A percentile compares a stretch with the other conserved stretches of the same genome.
phyloP scores from a whole-genome alignment of 495 filamentous ascomycete genomes.

The Chaetomidium leptoderma region DNA sequence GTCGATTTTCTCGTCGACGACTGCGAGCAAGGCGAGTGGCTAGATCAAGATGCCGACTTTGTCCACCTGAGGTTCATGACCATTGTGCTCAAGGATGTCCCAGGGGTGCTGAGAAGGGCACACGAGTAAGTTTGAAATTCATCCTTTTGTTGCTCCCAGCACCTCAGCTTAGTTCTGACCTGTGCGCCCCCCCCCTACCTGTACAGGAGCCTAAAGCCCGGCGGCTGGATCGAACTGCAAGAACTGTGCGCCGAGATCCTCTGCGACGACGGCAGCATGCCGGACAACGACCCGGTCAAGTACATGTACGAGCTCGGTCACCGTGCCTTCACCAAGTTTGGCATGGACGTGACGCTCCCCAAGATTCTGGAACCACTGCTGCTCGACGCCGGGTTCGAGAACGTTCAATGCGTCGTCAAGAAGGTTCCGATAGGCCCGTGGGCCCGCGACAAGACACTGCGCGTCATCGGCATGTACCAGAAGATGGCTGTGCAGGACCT shows the following conservation, averaged over 20 bases:
- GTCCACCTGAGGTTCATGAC: constrained; percentile 42
- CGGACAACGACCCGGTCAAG: constrained; percentile 34
- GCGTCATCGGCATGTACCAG: constrained; percentile 49
- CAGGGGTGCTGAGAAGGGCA: constrained; percentile 35
- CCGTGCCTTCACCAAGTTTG: constrained; percentile 30
- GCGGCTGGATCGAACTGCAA: constrained; percentile 43
- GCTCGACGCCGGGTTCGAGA: constrained; percentile 54
- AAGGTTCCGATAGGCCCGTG: constrained; percentile 56
- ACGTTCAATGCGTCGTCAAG: constrained; percentile 48
- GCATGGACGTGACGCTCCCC: constrained; percentile 47
- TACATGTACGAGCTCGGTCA: constrained; percentile 29
- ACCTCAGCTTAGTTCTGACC: not conserved
- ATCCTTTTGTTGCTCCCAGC: not conserved
- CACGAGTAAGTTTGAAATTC: constrained; percentile 40
- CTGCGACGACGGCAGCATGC: constrained; percentile 41
- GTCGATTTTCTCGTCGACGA: constrained; percentile 46
- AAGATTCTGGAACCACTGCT: constrained; percentile 43
- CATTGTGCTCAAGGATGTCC: constrained; percentile 46
- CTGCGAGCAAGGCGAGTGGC: constrained; percentile 40
- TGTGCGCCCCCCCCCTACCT: no score
- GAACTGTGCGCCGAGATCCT: constrained; percentile 37
- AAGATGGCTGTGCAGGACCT: constrained; percentile 49
- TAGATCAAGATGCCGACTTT: constrained; percentile 37
- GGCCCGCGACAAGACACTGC: constrained; percentile 53
- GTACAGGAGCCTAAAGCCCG: constrained; percentile 37